These are phyloP conservation scores for Sugiyamaella floridensis DNA, from an alignment of 805 yeast species.

Conservation along the genomic window DNA sequence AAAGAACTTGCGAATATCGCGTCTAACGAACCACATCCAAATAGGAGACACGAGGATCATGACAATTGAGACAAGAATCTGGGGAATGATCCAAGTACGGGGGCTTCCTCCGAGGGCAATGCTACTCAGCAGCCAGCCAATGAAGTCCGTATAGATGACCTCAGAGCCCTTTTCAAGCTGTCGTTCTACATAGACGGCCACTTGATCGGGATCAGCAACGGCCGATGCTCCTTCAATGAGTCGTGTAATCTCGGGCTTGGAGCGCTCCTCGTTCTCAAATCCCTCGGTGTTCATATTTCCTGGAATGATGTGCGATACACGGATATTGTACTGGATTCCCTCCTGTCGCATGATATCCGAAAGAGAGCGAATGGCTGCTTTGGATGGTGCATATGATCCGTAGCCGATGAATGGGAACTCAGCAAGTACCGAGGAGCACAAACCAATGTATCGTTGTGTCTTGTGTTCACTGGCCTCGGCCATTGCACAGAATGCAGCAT, in stretches of 20 bases:
- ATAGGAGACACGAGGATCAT: constrained; percentile 56
- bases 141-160: constrained; percentile 70
- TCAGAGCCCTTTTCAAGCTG: constrained; percentile 59
- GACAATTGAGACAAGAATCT: constrained; percentile 41
- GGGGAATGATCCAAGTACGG: constrained; percentile 50
- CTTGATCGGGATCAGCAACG: constrained; percentile 59
- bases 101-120: constrained; percentile 66
- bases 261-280: constrained; percentile 64
- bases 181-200: constrained; percentile 54
- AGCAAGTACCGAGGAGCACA: constrained; percentile 71
- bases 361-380: constrained; percentile 72
- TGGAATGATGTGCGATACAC: constrained; percentile 72
- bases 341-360: constrained; percentile 81
- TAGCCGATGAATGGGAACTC: constrained; percentile 89
- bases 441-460: constrained; percentile 45
- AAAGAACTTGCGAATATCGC: constrained; percentile 48
- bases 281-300: constrained; percentile 93
- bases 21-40: constrained; percentile 42
- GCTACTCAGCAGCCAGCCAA: constrained; percentile 75
- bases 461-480: background rate
- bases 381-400: constrained; percentile 81
- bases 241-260: constrained; percentile 80
- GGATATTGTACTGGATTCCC: constrained; percentile 54
- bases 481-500: constrained; percentile 41
- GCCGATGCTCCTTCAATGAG: constrained; percentile 77